Base-by-base conservation (phyloP, 2,329 filamentous ascomycete genomes). In the Zymoseptoria pseudotritici region DNA sequence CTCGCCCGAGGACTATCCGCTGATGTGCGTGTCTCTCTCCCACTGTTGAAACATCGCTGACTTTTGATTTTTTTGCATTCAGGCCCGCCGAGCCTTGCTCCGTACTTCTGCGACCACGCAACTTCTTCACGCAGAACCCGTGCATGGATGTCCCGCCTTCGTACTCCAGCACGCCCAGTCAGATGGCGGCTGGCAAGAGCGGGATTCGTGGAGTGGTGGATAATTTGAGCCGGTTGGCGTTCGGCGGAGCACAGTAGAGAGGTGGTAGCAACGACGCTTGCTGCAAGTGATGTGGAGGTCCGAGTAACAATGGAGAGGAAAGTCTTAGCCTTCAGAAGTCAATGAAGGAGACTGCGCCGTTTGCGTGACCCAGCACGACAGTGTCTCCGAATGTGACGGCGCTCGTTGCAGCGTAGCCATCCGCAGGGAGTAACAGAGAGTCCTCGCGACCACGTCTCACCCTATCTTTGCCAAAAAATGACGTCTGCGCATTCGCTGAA, bases 1-100 rank as follows among this genome's bases (percentile, higher is more conserved):
- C 0, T 79, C 89, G 0, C 91, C 91, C 0, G 92, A 97, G 72
- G 92, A 96, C 74, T 96, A 90, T 78, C 92, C 92, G 29, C 81
- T 96, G 67, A 96, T 96, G 91, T 20, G 9, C 1, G 20, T 46
- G 50, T 11, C n/a, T 10, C 29, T 4, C 19, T 17, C 21, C n/a
- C 19, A 51, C 19, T 10, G 50, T n/a, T 51, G 4, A 7, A 7
- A n/a, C 5, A 1, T 46, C 11, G 50, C 50, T 52, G 22, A 52
- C 50, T 20, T 11, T 58, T 3, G n/a, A 9, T 10, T 26, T 1
- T 1, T 2, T 50, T 20, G 26, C 22, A n/a, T 42, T 20, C 13
- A 65, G 65, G 63, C 68, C 69, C 4, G 70, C 70, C 17, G 71
- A 80, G 78, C 89, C 90, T 0, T 92, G 96, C 82, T 90, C 85